Percentiles rank a stretch among this genome's conserved stretches.
Evolutionary conservation across 1,139 yeast genomes (phyloP).

Genomic region (Pichia norvegensis): DNA sequence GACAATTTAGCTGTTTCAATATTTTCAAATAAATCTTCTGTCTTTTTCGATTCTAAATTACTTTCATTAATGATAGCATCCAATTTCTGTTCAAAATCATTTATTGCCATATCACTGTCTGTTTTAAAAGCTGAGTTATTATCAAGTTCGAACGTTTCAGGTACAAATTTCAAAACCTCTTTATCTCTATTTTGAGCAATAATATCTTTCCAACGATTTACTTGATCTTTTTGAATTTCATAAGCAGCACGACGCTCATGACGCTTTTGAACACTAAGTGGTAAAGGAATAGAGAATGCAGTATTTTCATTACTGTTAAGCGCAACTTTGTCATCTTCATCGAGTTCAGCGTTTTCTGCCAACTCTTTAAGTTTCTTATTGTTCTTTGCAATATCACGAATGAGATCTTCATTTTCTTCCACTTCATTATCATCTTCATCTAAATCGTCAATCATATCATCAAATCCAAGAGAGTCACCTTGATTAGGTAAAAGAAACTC

Average conservation of each 20-base stretch:
- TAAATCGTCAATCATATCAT: slow-evolving; percentile 67
- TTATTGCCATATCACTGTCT: slow-evolving; percentile 41
- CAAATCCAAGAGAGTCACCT: slow-evolving; percentile 52
- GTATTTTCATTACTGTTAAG: slow-evolving; percentile 30
- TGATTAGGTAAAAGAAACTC: slow-evolving; percentile 62
- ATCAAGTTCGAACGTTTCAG: slow-evolving; percentile 39
- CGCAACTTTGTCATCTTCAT: slow-evolving; percentile 25
- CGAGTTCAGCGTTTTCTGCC: neutral
- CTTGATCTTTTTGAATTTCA: slow-evolving; percentile 79
- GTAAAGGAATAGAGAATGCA: slow-evolving; percentile 73
- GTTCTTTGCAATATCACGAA: slow-evolving; percentile 11
- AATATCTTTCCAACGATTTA: slow-evolving; percentile 80
- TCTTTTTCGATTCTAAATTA: slow-evolving; percentile 62
- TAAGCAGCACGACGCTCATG: slow-evolving; percentile 88
- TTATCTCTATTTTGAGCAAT: slow-evolving; percentile 75
- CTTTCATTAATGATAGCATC: slow-evolving; percentile 56
- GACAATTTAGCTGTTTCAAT: slow-evolving; percentile 76
- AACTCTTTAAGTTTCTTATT: slow-evolving; percentile 6
- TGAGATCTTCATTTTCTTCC: slow-evolving; percentile 21
- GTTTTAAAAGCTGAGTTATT: slow-evolving; percentile 46
- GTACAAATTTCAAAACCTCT: slow-evolving; percentile 67
- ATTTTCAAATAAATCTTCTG: slow-evolving; percentile 76
- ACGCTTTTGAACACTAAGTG: slow-evolving; percentile 76
- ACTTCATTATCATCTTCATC: slow-evolving; percentile 21
- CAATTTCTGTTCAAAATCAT: slow-evolving; percentile 63